Evolutionary conservation across 2,329 filamentous ascomycete species (phyloP), one percentile per base, ranked within the genome.

Genomic region (Chaetomium globosum): DNA sequence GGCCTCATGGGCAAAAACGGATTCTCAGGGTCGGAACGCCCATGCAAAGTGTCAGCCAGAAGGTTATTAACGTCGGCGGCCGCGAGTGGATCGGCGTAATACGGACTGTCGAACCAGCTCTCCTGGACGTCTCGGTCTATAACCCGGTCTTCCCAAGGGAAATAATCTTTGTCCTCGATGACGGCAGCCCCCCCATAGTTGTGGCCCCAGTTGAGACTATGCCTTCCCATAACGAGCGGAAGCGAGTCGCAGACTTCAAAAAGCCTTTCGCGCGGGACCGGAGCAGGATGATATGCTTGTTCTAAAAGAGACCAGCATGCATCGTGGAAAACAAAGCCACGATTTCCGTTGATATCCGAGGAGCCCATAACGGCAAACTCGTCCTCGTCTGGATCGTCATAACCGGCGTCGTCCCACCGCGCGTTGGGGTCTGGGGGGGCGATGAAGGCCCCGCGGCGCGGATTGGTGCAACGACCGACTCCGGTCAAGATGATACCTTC

Each of bases 231-330:
- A 2, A 33, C 36, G 5, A 48, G 12, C 1, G 59, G 59, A 4
- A 62, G 12, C 4, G 59, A 62, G n/a, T 48, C 52, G n/a, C 26
- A 49, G 21, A 62, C 51, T 8, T 56, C 59, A 33, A 62, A 55
- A 28, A 56, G 5, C n/a, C 52, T 48, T 2, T 1, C 26, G n/a
- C 26, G 28, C 7, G 59, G 59, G 7, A 62, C 59, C 4, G 26
- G 26, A 2, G 36, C 13, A 39, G 36, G 36, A 19, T 46, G 8
- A 31, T 30, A 53, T 9, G 59, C 59, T 30, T 54, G 31, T 23
- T 61, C 23, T 9, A 61, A 30, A 5, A 61, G 49, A 4, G 49
- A 43, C 59, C 59, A 54, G 31, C 59, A 61, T 13, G 33, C 23
- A 12, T 43, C 59, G 48, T 54, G 48, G 8, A 61, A 61, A 21